Evolutionary conservation across 1,284 basidiomycete genomes (phyloP), one percentile per base, ranked within the genome.

Genomic region (Rhodotorula sp.): DNA sequence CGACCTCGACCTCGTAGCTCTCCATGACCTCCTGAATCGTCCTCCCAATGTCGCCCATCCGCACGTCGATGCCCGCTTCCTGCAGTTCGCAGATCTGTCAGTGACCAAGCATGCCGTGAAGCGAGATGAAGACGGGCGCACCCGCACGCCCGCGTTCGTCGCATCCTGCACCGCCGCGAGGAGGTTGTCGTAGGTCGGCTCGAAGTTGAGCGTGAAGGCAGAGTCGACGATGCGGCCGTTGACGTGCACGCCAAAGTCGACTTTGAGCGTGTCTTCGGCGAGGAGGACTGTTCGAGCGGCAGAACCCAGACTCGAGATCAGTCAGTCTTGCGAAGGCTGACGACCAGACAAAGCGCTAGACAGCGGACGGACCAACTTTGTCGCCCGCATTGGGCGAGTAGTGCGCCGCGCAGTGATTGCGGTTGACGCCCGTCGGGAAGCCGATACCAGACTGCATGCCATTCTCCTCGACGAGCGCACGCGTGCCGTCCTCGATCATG

Each of bases 11-110:
- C 81, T 99, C 97, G 80, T 98, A 97, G 8, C 91, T 93, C 81
- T 98, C 95, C 97, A 99, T 99, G 5, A 94, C 95, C 82, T 99
- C 97, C 81, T 99, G 96, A 71, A 99, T 95, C 53, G 88, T 87
- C 0, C 89, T 94, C 12, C 90, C 97, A 52, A 99, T 87, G 80
- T 99, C 96, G 72, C 93, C 94, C 60, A 99, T 85, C 58, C 95
- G 88, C 1, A 92, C 92, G 79, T 99, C 97, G 78, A 99, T 98
- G 7, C 97, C 97, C 12, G 96, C 91, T 86, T 94, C 93, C 93
- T 94, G 74, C 53, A 0, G 19, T 42, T 13, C 23, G n/a, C 4
- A 42, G 50, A 17, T 10, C 12, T 4, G n/a, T 56, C n/a, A 76
- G 50, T 42, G 2, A 13, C 7, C 4, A 9, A 16, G 0, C 1